These are phyloP conservation scores for Microbotryum silenes-acaulis DNA, from an alignment of 1,284 basidiomycete genomes.

Conservation along the genomic window DNA sequence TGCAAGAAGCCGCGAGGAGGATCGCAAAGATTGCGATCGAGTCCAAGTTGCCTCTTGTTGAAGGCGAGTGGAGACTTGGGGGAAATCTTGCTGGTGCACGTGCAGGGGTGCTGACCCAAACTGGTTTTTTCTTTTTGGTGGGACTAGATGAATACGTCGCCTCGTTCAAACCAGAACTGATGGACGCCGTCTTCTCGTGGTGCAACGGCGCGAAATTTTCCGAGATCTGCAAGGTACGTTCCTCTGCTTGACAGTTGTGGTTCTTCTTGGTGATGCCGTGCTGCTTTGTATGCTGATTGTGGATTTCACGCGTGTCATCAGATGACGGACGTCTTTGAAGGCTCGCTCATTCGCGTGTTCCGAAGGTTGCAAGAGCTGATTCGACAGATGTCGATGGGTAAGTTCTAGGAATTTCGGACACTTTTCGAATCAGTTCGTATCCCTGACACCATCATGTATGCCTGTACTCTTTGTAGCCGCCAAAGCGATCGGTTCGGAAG, in stretches of 20 bases:
- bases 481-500: conserved; percentile 90
- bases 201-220: conserved; percentile 94
- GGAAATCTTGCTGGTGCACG: too few relatives aligned
- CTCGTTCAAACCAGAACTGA: conserved; percentile 95
- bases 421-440: background rate
- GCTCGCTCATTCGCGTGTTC: conserved; percentile 88
- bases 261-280: background rate
- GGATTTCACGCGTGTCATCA: conserved; percentile 38
- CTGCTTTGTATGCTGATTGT: too few relatives aligned
- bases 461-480: conserved; percentile 47
- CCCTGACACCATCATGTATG: too few relatives aligned
- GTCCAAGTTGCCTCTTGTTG: conserved; percentile 76
- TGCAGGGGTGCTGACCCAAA: too few relatives aligned
- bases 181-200: conserved; percentile 96
- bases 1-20: conserved; percentile 89
- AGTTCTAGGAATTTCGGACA: background rate
- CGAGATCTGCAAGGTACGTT: conserved; percentile 83
- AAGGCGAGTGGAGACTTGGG: conserved; percentile 44
- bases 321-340: conserved; percentile 95
- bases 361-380: conserved; percentile 86
- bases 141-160: conserved; percentile 73
- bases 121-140: background rate
- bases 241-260: background rate
- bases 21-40: conserved; percentile 96
- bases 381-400: conserved; percentile 79